These are phyloP conservation scores for Hygrocybe punicea DNA, from an alignment of 768 basidiomycete genomes.

Conservation along the genomic window DNA sequence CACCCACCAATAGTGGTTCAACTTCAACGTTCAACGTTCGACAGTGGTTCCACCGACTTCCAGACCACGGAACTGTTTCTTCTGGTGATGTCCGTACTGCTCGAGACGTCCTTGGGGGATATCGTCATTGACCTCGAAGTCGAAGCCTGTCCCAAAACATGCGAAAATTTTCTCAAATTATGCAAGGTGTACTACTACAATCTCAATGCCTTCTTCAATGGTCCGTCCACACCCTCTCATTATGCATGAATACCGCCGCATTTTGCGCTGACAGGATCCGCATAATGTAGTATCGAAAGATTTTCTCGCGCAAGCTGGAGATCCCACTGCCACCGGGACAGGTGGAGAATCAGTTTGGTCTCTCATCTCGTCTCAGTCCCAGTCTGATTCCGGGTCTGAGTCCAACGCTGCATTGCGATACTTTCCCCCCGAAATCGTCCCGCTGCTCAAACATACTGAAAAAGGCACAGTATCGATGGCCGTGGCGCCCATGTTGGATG, in stretches of 20 bases:
- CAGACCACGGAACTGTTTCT: not conserved
- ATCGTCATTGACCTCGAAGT: constrained; percentile 94
- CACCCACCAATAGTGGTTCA: no score
- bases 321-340: constrained; percentile 90
- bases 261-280: not conserved
- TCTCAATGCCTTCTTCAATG: constrained; percentile 96
- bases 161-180: constrained; percentile 95
- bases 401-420: constrained; percentile 53
- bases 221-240: constrained; percentile 43
- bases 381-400: constrained; percentile 15
- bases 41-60: no score
- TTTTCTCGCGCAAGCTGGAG: constrained; percentile 95
- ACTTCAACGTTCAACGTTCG: no score
- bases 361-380: constrained; percentile 51
- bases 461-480: constrained; percentile 98
- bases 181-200: constrained; percentile 98
- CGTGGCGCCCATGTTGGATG: constrained; percentile 75
- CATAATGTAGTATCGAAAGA: constrained; percentile 79
- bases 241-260: not conserved
- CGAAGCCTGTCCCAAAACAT: constrained; percentile 84
- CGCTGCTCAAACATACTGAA: constrained; percentile 76
- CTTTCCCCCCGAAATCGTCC: constrained; percentile 78
- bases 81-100: constrained; percentile 79
- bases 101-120: constrained; percentile 97
- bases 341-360: constrained; percentile 92